phyloP scores from a whole-genome alignment of 1,139 yeast genomes.

The Saccharomyces hybrid region DNA sequence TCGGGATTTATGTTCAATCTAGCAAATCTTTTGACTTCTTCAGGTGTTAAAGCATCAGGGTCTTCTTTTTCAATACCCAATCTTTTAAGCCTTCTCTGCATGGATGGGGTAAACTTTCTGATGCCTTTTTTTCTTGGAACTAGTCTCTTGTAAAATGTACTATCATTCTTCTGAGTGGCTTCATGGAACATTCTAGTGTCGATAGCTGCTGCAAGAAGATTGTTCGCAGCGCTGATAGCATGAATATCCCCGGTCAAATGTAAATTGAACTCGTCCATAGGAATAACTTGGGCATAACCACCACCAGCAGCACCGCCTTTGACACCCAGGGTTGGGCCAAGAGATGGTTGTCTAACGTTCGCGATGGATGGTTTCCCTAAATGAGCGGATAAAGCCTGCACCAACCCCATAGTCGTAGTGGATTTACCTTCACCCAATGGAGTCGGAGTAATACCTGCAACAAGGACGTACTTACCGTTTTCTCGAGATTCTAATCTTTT shows the following conservation, averaged over 20 bases:
- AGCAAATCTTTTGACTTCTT: slow-evolving; percentile 56
- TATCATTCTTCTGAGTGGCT: slow-evolving; percentile 55
- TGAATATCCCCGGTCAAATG: slow-evolving; percentile 82
- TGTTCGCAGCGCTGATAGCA: slow-evolving; percentile 74
- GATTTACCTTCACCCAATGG: slow-evolving; percentile 81
- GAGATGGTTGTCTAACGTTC: slow-evolving; percentile 76
- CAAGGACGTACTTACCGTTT: slow-evolving; percentile 64
- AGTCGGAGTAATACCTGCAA: slow-evolving; percentile 78
- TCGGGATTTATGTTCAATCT: slow-evolving; percentile 65
- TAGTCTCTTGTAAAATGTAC: slow-evolving; percentile 58
- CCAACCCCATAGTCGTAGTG: slow-evolving; percentile 72
- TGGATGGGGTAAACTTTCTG: slow-evolving; percentile 58
- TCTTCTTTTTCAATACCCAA: slow-evolving; percentile 58
- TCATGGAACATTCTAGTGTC: slow-evolving; percentile 84
- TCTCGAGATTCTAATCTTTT: slow-evolving; percentile 52
- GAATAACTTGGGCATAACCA: slow-evolving; percentile 78
- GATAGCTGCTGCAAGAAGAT: slow-evolving; percentile 73
- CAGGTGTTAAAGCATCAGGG: slow-evolving; percentile 62
- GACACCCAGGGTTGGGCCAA: slow-evolving; percentile 86
- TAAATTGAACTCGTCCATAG: slow-evolving; percentile 84
- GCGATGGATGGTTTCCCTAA: slow-evolving; percentile 63
- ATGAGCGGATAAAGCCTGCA: slow-evolving; percentile 75
- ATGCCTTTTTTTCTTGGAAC: slow-evolving; percentile 64
- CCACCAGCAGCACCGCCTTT: slow-evolving; percentile 92
- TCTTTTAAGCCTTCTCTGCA: slow-evolving; percentile 55